phyloP scores from a whole-genome alignment of 1,139 yeast species.

The Saccharomycopsis crataegensis region DNA sequence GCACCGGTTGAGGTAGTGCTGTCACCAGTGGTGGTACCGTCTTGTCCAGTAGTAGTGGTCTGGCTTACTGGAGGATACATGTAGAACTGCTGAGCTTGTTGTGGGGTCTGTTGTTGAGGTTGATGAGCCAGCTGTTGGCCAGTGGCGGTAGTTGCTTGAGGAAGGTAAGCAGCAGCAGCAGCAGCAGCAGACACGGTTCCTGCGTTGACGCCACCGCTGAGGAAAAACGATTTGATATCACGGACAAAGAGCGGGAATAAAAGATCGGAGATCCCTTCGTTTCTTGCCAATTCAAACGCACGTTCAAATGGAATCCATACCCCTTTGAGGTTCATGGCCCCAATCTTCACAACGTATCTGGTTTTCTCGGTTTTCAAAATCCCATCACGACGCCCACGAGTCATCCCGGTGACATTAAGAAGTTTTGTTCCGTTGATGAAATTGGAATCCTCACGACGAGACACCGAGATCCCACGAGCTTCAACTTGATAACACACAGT shows the following conservation, averaged over 20 bases:
- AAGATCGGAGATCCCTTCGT: conserved; percentile 36
- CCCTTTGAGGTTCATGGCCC: conserved; percentile 48
- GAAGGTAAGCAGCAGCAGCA: neutral
- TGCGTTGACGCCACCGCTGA: conserved; percentile 27
- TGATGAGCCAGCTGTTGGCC: neutral
- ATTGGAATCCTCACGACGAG: conserved; percentile 45
- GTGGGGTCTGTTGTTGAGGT: neutral
- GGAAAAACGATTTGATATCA: conserved; percentile 31
- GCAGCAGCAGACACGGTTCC: neutral
- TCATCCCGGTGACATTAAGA: conserved; percentile 48
- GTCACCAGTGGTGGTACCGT: neutral
- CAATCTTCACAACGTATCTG: conserved; percentile 42
- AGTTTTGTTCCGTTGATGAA: conserved; percentile 50
- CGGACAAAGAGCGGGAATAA: conserved; percentile 42
- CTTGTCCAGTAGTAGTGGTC: neutral
- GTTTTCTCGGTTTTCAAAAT: conserved; percentile 42
- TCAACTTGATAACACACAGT: conserved; percentile 45
- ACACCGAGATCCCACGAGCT: conserved; percentile 38
- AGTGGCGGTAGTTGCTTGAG: neutral
- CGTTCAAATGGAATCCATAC: conserved; percentile 53
- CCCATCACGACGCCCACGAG: conserved; percentile 51
- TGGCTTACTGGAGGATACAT: neutral
- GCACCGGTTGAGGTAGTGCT: neutral
- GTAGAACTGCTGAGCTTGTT: neutral
- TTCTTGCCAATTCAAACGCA: conserved; percentile 44